Percentiles rank a stretch among this genome's conserved stretches.
Conservation (phyloP, 495 filamentous ascomycete species). For the Halenospora varia region DNA sequence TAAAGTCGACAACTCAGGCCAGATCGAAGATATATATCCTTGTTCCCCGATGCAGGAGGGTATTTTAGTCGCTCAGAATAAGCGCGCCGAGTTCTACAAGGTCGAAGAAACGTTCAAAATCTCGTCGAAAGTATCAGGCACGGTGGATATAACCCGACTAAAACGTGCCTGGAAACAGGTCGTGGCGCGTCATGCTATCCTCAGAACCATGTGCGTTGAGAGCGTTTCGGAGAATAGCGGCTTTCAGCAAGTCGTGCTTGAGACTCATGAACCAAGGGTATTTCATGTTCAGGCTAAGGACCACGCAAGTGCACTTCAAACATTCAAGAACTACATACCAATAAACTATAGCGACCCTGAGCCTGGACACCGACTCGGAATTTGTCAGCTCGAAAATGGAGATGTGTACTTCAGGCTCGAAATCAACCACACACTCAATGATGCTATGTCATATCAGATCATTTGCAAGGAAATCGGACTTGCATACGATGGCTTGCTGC, state of each 20-base stretch:
- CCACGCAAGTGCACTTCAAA: background rate
- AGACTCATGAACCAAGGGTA: background rate
- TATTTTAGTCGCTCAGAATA: slow-evolving; percentile 57
- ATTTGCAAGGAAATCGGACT: background rate
- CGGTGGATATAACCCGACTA: background rate
- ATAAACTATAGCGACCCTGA: background rate
- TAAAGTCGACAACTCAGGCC: slow-evolving; percentile 64
- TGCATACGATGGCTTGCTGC: background rate
- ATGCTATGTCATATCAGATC: background rate
- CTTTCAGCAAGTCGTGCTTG: slow-evolving; percentile 18
- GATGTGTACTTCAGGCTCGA: background rate
- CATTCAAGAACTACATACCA: background rate
- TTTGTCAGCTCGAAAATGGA: background rate
- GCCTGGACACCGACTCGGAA: background rate
- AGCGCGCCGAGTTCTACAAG: slow-evolving; percentile 42
- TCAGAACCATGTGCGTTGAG: background rate
- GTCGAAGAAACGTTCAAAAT: slow-evolving; percentile 1
- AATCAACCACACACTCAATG: background rate
- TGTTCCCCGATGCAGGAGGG: slow-evolving; percentile 69
- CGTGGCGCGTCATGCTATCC: background rate
- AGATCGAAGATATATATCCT: slow-evolving; percentile 61
- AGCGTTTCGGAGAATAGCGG: background rate
- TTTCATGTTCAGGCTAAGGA: background rate
- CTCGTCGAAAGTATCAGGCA: slow-evolving; percentile 2
- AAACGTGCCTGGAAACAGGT: background rate